Evolutionary conservation across 306 rosid genomes (phyloP), one percentile per base, ranked within the genome.

Genomic region (Ormosia emarginata): DNA sequence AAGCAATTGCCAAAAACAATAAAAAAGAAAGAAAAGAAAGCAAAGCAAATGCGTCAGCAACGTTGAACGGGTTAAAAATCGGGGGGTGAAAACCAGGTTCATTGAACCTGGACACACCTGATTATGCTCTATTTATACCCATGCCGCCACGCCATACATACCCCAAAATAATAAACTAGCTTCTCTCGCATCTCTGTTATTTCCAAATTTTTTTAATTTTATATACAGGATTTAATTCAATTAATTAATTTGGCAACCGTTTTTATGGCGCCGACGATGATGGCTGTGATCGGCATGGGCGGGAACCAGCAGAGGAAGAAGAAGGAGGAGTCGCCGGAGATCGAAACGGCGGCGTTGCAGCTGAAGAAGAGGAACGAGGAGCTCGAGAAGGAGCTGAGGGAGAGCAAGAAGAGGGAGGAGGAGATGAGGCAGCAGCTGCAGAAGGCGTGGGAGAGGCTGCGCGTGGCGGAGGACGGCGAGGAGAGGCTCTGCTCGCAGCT

Each of bases 401-500:
- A 69, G 64, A 93, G 94, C 85, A 91, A 63, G 4, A 92, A 89
- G 75, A 86, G 98, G 34, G 98, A 95, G 85, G 92, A 89, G 72
- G 17, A 80, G 56, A 90, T 90, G 99, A 89, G 46, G 63, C 55
- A 63, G 2, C 83, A 95, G 80, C 82, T 95, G 1, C 79, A 81
- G 33, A 87, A 81, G 71, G 78, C 87, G 14, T 81, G 86, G 55
- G 87, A 92, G 75, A 88, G 97, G 86, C 90, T 95, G 29, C 86
- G 90, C 39, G 87, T 95, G 41, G 93, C 96, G 7, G 99, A 95
- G 79, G 99, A 93, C 3, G 99, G 91, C 0, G 99, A 95, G 81
- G 99, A 95, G 94, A 87, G 93, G 47, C 97, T 95, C 49, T 95
- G 97, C 74, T 90, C 90, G 0, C 99, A 95, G 91, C 91, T 95